Base-by-base conservation (phyloP, 73 alveolate species). In the Symbiodinium natans region DNA sequence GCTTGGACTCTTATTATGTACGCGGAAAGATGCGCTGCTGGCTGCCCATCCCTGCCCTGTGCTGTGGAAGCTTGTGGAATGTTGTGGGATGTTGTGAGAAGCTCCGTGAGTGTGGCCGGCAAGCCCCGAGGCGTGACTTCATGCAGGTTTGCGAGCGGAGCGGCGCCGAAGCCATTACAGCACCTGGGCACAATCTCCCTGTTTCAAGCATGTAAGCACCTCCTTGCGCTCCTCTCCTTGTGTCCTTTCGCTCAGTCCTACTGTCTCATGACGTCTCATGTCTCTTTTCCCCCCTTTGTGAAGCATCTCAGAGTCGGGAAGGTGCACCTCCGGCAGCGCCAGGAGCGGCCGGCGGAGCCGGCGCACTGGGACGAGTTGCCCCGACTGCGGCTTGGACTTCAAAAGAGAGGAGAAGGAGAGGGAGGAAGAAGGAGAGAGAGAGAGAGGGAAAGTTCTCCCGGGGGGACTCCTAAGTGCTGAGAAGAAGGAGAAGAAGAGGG, bases 321-420 rank as follows among this genome's bases (percentile, higher is more conserved):
- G 48, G 96, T 90, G 88, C 96, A 90, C 88, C 82, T 90, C 52
- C 96, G 96, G 27, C 92, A 88, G 83, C 92, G 99, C n/a, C 99
- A 95, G 42, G 99, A 99, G 94, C 99, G 99, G 95, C 94, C 99
- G 0, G 99, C 93, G 42, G 99, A 98, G 41, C 99, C 99, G 36
- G 99, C 99, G 39, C 99, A 83, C 39, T 99, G 99, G 99, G 92
- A 71, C 29, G 92, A 71, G 38, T 46, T 99, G n/a, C 93, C 77
- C n/a, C 83, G 80, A 29, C 80, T 63, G 80, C 5, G 80, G 39
- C 80, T 63, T 19, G 80, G 80, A 63, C 59, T 46, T 46, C 13
- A n/a, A n/a, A n/a, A n/a, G n/a, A n/a, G n/a, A n/a, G n/a, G n/a
- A n/a, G n/a, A n/a, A n/a, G n/a, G n/a, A n/a, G n/a, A n/a, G n/a